Percentiles rank a stretch among this genome's conserved stretches.
These are phyloP conservation scores for Clathrus columnatus DNA, from an alignment of 768 basidiomycete genomes.

Conservation along the genomic window DNA sequence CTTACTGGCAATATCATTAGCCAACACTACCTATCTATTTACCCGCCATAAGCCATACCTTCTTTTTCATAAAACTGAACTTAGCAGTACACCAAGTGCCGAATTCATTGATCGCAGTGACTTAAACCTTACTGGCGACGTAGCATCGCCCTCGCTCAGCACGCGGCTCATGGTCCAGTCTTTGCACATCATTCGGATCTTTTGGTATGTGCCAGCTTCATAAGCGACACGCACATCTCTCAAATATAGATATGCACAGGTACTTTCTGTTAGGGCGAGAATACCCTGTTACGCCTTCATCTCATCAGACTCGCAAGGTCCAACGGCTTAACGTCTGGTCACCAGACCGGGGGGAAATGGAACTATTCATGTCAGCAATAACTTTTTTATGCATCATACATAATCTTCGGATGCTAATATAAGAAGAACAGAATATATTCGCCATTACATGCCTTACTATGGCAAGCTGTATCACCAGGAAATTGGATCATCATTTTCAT, in stretches of 20 bases:
- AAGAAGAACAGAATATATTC: slow-evolving; percentile 50
- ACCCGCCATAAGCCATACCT: slow-evolving; percentile 62
- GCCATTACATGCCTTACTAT: slow-evolving; percentile 64
- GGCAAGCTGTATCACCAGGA: slow-evolving; percentile 58
- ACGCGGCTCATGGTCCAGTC: slow-evolving; percentile 30
- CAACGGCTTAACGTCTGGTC: slow-evolving; percentile 75
- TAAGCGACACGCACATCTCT: background rate
- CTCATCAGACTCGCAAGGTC: slow-evolving; percentile 26
- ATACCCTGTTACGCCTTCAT: slow-evolving; percentile 3
- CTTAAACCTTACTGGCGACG: slow-evolving; percentile 8
- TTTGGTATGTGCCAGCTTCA: background rate
- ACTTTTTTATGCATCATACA: background rate
- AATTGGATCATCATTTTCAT: slow-evolving; percentile 70
- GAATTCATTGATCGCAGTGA: slow-evolving; percentile 46
- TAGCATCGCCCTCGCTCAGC: slow-evolving; percentile 35
- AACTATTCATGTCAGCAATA: slow-evolving; percentile 39
- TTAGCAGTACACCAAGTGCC: slow-evolving; percentile 61
- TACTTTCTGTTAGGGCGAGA: slow-evolving; percentile 4
- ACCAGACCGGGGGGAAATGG: slow-evolving; percentile 62
- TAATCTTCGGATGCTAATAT: background rate
- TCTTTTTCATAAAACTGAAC: slow-evolving; percentile 53
- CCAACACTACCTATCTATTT: slow-evolving; percentile 61
- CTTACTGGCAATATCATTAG: slow-evolving; percentile 43
- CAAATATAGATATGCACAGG: no score
- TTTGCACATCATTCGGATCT: background rate